phyloP scores from a whole-genome alignment of 2,329 filamentous ascomycete genomes.

The Neurospora crassa region DNA sequence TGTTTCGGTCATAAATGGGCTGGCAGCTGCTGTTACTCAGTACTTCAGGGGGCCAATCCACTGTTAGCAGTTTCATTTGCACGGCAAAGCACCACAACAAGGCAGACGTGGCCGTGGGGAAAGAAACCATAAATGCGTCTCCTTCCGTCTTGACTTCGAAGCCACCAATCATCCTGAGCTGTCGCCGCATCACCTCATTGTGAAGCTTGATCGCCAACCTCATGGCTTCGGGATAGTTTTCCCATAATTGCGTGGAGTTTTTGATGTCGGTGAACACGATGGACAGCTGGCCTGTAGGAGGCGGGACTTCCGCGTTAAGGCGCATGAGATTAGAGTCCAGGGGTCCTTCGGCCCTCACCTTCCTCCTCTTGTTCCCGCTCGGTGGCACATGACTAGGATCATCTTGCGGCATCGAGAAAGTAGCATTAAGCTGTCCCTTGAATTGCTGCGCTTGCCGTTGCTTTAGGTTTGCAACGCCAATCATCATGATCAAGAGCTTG shows the following conservation, averaged over 20 bases:
- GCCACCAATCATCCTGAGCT: constrained; percentile 85
- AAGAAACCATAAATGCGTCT: constrained; percentile 98
- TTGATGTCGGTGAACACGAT: constrained; percentile 99
- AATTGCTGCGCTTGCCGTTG: constrained; percentile 64
- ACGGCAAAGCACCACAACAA: constrained; percentile 95
- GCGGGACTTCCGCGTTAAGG: constrained; percentile 82
- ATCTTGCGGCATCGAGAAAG: constrained; percentile 61
- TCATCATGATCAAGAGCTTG: constrained; percentile 99
- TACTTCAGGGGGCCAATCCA: constrained; percentile 89
- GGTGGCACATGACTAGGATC: constrained; percentile 53
- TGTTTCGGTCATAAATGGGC: constrained; percentile 72
- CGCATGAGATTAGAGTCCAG: constrained; percentile 80
- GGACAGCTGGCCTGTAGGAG: constrained; percentile 80
- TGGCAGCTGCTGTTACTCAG: constrained; percentile 78
- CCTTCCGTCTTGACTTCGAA: constrained; percentile 99
- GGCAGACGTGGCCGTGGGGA: constrained; percentile 89
- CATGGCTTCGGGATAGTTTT: constrained; percentile 92
- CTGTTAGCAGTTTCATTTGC: constrained; percentile 77
- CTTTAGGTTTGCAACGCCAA: constrained; percentile 85
- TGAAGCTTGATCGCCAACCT: constrained; percentile 93
- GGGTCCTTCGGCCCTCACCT: constrained; percentile 51
- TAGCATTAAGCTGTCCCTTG: constrained; percentile 74
- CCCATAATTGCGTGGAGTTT: constrained; percentile 93
- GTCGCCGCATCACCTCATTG: constrained; percentile 92
- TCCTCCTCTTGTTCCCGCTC: constrained; percentile 52